Base-by-base conservation (phyloP, 352 stramenopile species). In the Pythium oligandrum region DNA sequence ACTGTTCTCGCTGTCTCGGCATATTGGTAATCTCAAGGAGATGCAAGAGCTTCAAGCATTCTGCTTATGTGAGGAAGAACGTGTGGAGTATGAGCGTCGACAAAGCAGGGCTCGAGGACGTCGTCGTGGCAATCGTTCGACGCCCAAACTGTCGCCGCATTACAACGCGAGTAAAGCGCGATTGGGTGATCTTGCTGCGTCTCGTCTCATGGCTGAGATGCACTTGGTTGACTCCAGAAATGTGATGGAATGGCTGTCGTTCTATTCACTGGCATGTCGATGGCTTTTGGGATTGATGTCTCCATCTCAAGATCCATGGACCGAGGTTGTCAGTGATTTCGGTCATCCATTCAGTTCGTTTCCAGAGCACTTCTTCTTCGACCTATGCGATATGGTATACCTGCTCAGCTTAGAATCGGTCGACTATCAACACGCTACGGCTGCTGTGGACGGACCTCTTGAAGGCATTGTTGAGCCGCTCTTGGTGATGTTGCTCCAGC, bases 301-400 rank as follows among this genome's bases (percentile, higher is more conserved):
- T 7, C 49, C 68, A 4, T 49, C 56, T 5, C 66, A 86, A 53
- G 71, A 86, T 56, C 61, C 78, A 17, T 81, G 72, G 31, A 46
- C 35, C 11, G 65, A 68, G 4, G 59, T 82, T 1, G 44, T 87
- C 26, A 71, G 70, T 4, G 60, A 78, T 4, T 75, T 81, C 10
- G 75, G 73, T 26, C 53, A 58, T 17, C 59, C 65, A 9, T 84
- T 89, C 48, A 72, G 69, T 31, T 57, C 51, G 5, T 87, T 90
- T 45, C 78, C 78, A 1, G 74, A 90, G 38, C 76, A 88, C 56
- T 87, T 88, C 40, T 85, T 90, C 51, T 75, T 85, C n/a, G 78
- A 90, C 51, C 12, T 90, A 35, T 90, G 78, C 44, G 68, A 86
- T 32, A 71, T 79, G 31, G 64, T 84, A 4, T 73, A 77, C 46